These are phyloP conservation scores for Leccinum subatratum DNA, from an alignment of 1,284 basidiomycete genomes.

Conservation along the genomic window DNA sequence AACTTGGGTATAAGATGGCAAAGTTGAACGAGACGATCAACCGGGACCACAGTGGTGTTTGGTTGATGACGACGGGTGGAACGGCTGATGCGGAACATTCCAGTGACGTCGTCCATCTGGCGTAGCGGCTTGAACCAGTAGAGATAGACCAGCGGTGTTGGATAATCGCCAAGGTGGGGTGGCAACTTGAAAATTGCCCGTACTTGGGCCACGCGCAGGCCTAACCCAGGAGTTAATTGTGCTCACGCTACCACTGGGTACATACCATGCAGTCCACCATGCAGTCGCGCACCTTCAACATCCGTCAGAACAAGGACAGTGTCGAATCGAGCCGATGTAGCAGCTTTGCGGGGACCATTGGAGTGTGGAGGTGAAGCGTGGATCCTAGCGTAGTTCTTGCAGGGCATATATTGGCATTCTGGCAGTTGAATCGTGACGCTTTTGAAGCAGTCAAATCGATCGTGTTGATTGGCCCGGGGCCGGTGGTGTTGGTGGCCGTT, in stretches of 20 bases:
- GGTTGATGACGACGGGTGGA: background rate
- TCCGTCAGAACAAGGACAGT: background rate
- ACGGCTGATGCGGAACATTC: slow-evolving; percentile 7
- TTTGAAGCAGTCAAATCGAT: slow-evolving; percentile 5
- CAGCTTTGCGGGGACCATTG: background rate
- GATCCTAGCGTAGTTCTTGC: background rate
- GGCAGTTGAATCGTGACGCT: background rate
- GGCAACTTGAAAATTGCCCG: slow-evolving; percentile 14
- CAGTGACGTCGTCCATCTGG: background rate
- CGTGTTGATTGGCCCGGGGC: background rate
- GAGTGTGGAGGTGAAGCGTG: background rate
- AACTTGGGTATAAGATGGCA: slow-evolving; percentile 17
- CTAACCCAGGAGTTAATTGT: background rate
- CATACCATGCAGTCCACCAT: slow-evolving; percentile 8
- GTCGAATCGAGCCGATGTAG: background rate
- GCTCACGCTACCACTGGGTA: background rate
- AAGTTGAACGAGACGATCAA: slow-evolving; percentile 3
- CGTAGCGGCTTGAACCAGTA: slow-evolving; percentile 14
- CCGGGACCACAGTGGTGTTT: background rate
- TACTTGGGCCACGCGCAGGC: slow-evolving; percentile 8
- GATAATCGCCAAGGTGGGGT: slow-evolving; percentile 2
- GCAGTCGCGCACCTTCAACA: background rate
- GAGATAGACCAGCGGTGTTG: slow-evolving; percentile 4
- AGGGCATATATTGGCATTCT: background rate
- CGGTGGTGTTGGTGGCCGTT: background rate